A percentile compares a stretch with the other conserved stretches of the same genome.
phyloP scores from a whole-genome alignment of 176 grass and related monocot species.

The Bolboschoenus planiculmis region DNA sequence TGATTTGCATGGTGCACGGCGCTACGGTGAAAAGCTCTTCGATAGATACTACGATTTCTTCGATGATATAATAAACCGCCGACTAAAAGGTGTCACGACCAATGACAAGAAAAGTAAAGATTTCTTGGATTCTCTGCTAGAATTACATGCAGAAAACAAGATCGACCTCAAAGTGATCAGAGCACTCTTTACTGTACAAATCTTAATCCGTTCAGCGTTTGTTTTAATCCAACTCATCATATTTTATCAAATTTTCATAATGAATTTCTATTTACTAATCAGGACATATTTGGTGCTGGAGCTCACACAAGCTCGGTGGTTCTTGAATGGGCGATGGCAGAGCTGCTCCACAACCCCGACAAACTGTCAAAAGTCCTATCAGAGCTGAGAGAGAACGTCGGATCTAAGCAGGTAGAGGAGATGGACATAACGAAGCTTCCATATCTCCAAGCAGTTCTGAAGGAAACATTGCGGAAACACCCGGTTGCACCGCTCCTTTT shows the following conservation, averaged over 20 bases:
- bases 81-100: not conserved
- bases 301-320: conserved; percentile 3
- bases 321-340: conserved; percentile 12
- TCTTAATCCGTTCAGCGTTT: not conserved
- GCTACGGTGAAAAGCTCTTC: not conserved
- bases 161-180: conserved; percentile 3
- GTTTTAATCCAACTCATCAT: not conserved
- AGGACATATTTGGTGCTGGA: not conserved
- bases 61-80: not conserved
- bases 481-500: conserved; percentile 1
- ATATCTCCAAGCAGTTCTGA: conserved; percentile 7
- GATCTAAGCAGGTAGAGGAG: not conserved
- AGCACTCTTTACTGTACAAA: not conserved
- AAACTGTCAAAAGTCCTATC: not conserved
- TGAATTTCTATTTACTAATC: not conserved
- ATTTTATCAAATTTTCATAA: not conserved
- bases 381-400: not conserved
- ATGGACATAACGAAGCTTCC: not conserved
- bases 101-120: not conserved
- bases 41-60: not conserved
- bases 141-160: not conserved
- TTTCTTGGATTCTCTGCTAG: conserved; percentile 18
- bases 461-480: conserved; percentile 12
- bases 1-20: not conserved
- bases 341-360: not conserved